phyloP scores from a whole-genome alignment of 1,284 basidiomycete genomes.

The Pseudozyma thailandica region DNA sequence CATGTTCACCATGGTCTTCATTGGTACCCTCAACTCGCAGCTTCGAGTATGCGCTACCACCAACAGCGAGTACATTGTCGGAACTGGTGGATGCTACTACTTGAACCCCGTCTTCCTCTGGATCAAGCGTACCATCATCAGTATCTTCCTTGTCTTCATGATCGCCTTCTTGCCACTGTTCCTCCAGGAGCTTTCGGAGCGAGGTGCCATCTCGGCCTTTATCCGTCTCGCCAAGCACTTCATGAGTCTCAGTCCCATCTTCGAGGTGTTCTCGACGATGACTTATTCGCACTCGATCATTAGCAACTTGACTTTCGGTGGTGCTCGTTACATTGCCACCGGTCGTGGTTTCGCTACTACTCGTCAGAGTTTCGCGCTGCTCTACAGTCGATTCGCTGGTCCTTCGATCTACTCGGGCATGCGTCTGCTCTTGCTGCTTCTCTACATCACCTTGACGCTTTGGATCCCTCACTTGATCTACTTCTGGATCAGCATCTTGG shows the following conservation, averaged over 20 bases:
- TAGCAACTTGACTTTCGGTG: conserved; percentile 67
- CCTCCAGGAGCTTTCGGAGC: conserved; percentile 67
- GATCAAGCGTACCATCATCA: conserved; percentile 68
- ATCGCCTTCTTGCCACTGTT: conserved; percentile 68
- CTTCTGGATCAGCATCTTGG: conserved; percentile 67
- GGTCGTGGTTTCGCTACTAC: conserved; percentile 68
- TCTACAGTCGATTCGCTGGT: conserved; percentile 67
- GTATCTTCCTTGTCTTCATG: conserved; percentile 68
- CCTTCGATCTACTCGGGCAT: conserved; percentile 68
- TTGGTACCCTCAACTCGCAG: conserved; percentile 66
- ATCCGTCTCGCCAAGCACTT: conserved; percentile 67
- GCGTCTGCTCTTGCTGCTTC: conserved; percentile 63
- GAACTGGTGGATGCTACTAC: conserved; percentile 67
- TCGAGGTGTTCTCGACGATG: conserved; percentile 68
- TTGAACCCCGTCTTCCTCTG: conserved; percentile 66
- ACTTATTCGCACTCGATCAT: conserved; percentile 68
- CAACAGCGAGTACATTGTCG: conserved; percentile 65
- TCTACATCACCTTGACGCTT: conserved; percentile 67
- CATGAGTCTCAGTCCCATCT: conserved; percentile 65
- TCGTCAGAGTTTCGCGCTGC: conserved; percentile 64
- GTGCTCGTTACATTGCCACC: conserved; percentile 68
- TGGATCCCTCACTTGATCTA: conserved; percentile 68
- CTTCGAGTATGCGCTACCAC: conserved; percentile 63
- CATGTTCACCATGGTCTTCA: conserved; percentile 68
- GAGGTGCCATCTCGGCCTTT: conserved; percentile 65